Evolutionary conservation across 495 filamentous ascomycete species (phyloP), one percentile per base, ranked within the genome.

Genomic region (Neurospora sublineolata): DNA sequence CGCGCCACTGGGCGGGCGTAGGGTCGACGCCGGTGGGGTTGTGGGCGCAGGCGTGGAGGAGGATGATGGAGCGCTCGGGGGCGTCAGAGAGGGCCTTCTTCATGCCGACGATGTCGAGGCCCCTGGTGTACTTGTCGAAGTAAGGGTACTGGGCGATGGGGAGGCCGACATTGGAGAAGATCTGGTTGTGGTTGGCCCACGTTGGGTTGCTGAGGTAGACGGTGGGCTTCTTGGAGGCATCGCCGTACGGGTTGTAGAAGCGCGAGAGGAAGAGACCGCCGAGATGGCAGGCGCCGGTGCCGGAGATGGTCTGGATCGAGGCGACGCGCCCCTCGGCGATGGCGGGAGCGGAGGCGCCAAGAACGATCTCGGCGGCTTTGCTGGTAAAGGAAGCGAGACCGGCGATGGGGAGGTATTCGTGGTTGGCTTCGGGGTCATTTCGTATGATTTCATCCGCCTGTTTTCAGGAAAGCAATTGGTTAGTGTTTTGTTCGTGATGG

Each of bases 11-110:
- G 41, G 94, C 93, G 69, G 89, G 86, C 23, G 95, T 95, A 27
- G 93, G 95, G 82, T 99, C 95, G 69, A 99, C 95, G 72, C 95
- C 95, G 16, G 95, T 99, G 30, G 95, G 95, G 82, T 99, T 99
- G 85, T 98, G 95, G 36, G 95, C 95, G 81, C 95, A 99, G 73
- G 93, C 93, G 81, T 99, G 95, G 18, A 99, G 88, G 37, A 99
- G 87, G 82, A 98, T 89, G 80, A 99, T 87, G 76, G 89, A 93
- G 73, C 91, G 90, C 33, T 89, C 80, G 0, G 92, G 90, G 6
- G 95, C 94, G 39, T 84, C 80, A 20, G 83, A 73, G 52, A 99
- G 82, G 18, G 91, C 80, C 67, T 76, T 76, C 73, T 91, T 87
- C 91, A 98, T 94, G 79, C 94, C 95, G 37, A 89, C 86, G 80